Evolutionary conservation across 2,329 filamentous ascomycete species (phyloP).

Genomic region (Botrytis fragariae): DNA sequence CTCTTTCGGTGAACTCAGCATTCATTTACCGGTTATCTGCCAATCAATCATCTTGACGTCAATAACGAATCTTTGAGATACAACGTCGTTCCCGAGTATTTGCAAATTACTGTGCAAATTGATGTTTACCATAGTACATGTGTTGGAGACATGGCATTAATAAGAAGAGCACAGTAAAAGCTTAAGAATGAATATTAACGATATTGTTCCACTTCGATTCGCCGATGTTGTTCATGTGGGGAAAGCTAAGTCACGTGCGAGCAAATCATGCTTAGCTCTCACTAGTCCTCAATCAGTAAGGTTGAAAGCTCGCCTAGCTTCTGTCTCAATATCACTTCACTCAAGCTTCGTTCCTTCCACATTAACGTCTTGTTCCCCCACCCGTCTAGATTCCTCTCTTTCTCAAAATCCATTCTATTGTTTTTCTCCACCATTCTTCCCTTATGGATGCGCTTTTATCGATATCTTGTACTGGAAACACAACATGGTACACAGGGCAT

Average conservation of each 20-base stretch:
- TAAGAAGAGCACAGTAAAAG: not conserved
- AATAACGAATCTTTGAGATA: not conserved
- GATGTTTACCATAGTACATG: not conserved
- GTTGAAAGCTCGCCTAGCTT: not conserved
- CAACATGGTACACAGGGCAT: not conserved
- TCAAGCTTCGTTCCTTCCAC: not conserved
- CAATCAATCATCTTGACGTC: slow-evolving; percentile 3
- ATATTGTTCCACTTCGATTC: not conserved
- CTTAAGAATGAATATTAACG: not conserved
- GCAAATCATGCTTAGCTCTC: not conserved
- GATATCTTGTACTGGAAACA: not conserved
- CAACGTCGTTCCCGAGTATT: not conserved
- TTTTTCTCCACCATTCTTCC: not conserved
- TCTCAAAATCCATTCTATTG: not conserved
- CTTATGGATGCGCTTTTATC: not conserved
- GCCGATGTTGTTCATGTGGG: not conserved
- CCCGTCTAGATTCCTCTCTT: not conserved
- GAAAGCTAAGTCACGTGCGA: not conserved
- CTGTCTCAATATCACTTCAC: slow-evolving; percentile 8
- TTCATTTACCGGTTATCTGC: not conserved
- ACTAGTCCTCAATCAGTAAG: not conserved
- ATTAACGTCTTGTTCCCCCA: not conserved
- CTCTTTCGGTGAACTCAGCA: slow-evolving; percentile 3
- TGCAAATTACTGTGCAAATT: not conserved
- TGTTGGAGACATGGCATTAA: not conserved